Evolutionary conservation across 768 basidiomycete species (phyloP), one percentile per base, ranked within the genome.

Genomic region (Sporobolomyces roseus): DNA sequence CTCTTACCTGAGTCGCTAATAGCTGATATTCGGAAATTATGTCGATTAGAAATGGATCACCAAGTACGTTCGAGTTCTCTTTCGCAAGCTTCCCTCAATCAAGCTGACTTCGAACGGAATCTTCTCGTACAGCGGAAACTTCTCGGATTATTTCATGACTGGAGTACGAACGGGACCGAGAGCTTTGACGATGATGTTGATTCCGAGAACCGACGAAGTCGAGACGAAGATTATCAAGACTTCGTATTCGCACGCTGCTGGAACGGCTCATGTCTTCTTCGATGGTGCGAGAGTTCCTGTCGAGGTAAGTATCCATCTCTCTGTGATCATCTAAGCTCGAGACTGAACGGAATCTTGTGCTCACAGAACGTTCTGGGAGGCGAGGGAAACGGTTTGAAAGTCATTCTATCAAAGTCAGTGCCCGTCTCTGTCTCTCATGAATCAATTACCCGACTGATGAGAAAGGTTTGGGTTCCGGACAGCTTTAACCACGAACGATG

Each of bases 211-310:
- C 10, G 88, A 89, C 68, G 89, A 52, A 53, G 85, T 93, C 21
- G 87, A 90, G 78, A 93, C 91, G 2, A 88, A 86, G 75, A 79
- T 84, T 12, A 93, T 93, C 81, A 90, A 91, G 81, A 93, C 91
- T 0, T 86, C 86, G n/a, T 93, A 98, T 78, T 93, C 91, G 0
- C 74, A 87, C 0, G 81, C 90, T 5, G 93, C 93, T 19, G 93
- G 93, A 14, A 96, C 93, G 1, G 77, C 78, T 4, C 92, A 85
- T 74, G 86, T 94, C 33, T 88, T 84, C 0, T 93, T 92, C 72
- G 89, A 93, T 63, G 83, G 91, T 63, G 91, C 88, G 43, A 86
- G 85, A 70, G 91, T 93, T 0, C 93, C 93, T 12, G 85, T 88
- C 7, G 90, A 86, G n/a, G n/a, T n/a, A n/a, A n/a, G n/a, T n/a